A percentile compares a stretch with the other conserved stretches of the same genome.
These are phyloP conservation scores for Candida glaebosa DNA, from an alignment of 805 yeast species.

Conservation along the genomic window DNA sequence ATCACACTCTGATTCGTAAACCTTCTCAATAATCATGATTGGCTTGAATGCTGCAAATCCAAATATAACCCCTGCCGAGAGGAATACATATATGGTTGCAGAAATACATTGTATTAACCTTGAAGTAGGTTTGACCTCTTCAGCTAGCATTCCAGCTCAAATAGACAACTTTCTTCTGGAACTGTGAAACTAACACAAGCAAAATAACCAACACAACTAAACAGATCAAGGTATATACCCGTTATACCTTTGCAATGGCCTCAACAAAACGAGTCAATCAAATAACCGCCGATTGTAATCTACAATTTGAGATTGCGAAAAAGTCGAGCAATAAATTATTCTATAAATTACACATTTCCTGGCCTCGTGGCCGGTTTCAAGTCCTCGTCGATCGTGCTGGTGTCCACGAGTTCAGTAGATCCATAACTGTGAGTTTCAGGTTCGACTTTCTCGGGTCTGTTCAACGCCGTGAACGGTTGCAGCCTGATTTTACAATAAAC, in stretches of 20 bases:
- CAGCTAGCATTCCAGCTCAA: not conserved
- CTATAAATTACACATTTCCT: not conserved
- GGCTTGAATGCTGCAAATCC: conserved; percentile 62
- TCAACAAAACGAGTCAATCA: not conserved
- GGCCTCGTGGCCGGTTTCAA: not conserved
- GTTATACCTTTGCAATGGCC: not conserved
- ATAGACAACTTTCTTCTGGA: not conserved
- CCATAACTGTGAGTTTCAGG: conserved; percentile 5
- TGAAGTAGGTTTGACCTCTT: conserved; percentile 6
- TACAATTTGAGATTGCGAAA: not conserved
- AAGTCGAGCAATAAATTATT: too few species aligned
- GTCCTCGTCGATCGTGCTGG: not conserved
- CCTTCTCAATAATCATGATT: conserved; percentile 44
- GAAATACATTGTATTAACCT: conserved; percentile 40
- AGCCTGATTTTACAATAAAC: conserved; percentile 32
- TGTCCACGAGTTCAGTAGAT: conserved; percentile 6
- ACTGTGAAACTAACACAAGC: too few species aligned
- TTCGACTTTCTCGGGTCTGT: conserved; percentile 27
- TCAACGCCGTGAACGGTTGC: conserved; percentile 43
- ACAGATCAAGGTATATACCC: too few species aligned
- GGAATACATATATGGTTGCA: conserved; percentile 53
- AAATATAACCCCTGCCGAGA: conserved; percentile 57
- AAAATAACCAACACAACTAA: too few species aligned
- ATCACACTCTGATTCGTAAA: conserved; percentile 43
- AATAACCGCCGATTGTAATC: not conserved